Evolutionary conservation across 495 filamentous ascomycete genomes (phyloP).

Genomic region (Xylaria acuta): DNA sequence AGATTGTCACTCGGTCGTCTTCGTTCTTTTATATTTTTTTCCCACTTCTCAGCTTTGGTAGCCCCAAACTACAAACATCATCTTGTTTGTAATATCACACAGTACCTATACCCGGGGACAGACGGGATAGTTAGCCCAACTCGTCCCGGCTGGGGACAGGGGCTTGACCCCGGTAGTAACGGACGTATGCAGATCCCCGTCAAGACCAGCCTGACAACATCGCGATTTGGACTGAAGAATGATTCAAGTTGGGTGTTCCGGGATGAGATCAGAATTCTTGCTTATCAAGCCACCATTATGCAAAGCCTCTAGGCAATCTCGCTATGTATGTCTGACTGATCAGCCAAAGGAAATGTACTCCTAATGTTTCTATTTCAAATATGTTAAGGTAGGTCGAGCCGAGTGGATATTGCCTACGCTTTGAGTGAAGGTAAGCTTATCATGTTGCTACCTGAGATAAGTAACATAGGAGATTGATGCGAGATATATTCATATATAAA

Average conservation of each 20-base stretch:
- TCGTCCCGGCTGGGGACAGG: constrained; percentile 4
- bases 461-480: neutral
- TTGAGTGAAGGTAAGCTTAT: neutral
- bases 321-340: neutral
- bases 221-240: constrained; percentile 9
- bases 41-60: neutral
- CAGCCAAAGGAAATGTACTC: neutral
- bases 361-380: neutral
- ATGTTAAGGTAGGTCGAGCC: constrained; percentile 8
- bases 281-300: neutral
- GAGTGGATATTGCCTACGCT: neutral
- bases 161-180: neutral
- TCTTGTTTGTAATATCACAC: neutral
- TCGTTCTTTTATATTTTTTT: constrained; percentile 3
- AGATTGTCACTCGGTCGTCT: neutral
- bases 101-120: neutral
- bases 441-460: neutral
- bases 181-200: constrained; percentile 21
- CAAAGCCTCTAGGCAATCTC: neutral
- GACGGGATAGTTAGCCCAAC: neutral
- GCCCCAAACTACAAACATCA: neutral
- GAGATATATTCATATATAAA: neutral
- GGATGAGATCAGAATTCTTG: neutral
- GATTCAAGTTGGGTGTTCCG: constrained; percentile 6
- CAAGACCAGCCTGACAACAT: constrained; percentile 8